These are phyloP conservation scores for Mycena leptocephala DNA, from an alignment of 768 basidiomycete genomes.

Conservation along the genomic window DNA sequence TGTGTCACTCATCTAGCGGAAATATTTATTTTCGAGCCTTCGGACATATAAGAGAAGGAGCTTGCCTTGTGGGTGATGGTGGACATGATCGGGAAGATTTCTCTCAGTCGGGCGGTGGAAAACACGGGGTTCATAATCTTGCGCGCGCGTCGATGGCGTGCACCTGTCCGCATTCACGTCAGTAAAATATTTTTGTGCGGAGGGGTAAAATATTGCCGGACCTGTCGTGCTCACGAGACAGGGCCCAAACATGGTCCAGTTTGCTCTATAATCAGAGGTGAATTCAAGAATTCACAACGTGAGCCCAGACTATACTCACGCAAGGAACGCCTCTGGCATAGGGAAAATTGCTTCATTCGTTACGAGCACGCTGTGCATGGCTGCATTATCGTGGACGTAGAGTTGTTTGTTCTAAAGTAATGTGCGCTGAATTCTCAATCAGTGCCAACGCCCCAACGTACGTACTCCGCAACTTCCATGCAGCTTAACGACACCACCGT, in stretches of 20 bases:
- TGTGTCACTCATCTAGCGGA: too few relatives aligned
- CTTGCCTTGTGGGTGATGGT: background rate
- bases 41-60: too few relatives aligned
- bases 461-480: background rate
- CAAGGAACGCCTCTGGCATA: background rate
- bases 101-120: background rate
- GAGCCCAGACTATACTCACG: background rate
- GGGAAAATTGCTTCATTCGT: background rate
- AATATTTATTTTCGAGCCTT: too few relatives aligned
- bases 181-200: background rate
- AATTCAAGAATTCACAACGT: background rate
- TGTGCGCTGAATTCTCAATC: background rate
- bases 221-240: background rate
- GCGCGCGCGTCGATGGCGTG: background rate
- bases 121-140: background rate
- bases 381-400: background rate
- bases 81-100: background rate
- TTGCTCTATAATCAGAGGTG: background rate
- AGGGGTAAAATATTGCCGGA: background rate
- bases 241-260: background rate
- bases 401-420: background rate
- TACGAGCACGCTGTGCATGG: background rate
- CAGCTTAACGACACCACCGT: background rate
- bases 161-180: background rate
- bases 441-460: background rate